These are phyloP conservation scores for Neohortaea acidophila DNA, from an alignment of 495 filamentous ascomycete species.

Conservation along the genomic window DNA sequence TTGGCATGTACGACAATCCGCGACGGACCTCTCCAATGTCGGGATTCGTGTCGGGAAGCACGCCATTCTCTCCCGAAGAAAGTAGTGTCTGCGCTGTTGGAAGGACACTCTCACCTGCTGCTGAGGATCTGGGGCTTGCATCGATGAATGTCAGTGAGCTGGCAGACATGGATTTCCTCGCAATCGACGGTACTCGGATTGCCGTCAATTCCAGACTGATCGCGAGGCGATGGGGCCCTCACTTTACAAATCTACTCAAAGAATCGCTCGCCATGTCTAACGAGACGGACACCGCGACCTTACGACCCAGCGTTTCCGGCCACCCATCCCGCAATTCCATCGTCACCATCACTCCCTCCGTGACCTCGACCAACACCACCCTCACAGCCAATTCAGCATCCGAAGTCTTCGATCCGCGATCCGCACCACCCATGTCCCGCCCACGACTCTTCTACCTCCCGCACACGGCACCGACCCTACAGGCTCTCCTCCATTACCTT, in stretches of 20 bases:
- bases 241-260: slow-evolving; percentile 77
- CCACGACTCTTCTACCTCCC: slow-evolving; percentile 84
- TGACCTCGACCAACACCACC: slow-evolving; percentile 38
- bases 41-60: slow-evolving; percentile 64
- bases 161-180: slow-evolving; percentile 93
- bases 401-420: slow-evolving; percentile 36
- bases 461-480: slow-evolving; percentile 74
- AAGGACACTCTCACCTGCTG: slow-evolving; percentile 48
- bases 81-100: slow-evolving; percentile 43
- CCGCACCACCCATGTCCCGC: slow-evolving; percentile 43
- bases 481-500: slow-evolving; percentile 76
- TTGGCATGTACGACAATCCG: slow-evolving; percentile 92
- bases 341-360: slow-evolving; percentile 66
- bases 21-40: slow-evolving; percentile 60
- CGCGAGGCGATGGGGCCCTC: slow-evolving; percentile 80
- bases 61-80: slow-evolving; percentile 30
- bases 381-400: slow-evolving; percentile 36
- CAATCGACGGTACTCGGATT: slow-evolving; percentile 76
- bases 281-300: slow-evolving; percentile 36
- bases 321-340: slow-evolving; percentile 52
- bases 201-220: slow-evolving; percentile 85
- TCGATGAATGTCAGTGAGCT: slow-evolving; percentile 66
- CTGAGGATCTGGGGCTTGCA: slow-evolving; percentile 71
- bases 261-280: slow-evolving; percentile 52
- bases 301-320: slow-evolving; percentile 30